These are phyloP conservation scores for Heterobasidion occidentale DNA, from an alignment of 1,284 basidiomycete genomes.

Conservation along the genomic window DNA sequence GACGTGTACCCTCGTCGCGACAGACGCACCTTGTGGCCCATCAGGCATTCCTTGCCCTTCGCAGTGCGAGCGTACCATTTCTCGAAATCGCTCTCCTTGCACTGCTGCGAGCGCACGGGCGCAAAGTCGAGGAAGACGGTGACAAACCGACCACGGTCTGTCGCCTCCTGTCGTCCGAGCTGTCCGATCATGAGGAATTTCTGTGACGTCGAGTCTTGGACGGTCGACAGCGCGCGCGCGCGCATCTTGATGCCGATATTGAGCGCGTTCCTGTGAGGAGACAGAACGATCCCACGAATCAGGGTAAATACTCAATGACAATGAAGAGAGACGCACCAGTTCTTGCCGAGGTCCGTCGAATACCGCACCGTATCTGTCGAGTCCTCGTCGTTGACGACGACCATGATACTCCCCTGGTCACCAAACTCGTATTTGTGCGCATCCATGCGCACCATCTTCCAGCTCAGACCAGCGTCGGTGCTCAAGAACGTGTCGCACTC, in stretches of 20 bases:
- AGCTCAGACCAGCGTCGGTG: conserved; percentile 82
- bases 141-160: conserved; percentile 56
- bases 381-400: conserved; percentile 85
- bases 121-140: conserved; percentile 84
- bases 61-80: conserved; percentile 77
- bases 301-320: background rate
- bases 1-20: background rate
- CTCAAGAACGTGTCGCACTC: conserved; percentile 93
- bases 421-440: conserved; percentile 97
- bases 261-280: conserved; percentile 52
- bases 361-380: conserved; percentile 70
- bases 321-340: conserved; percentile 53
- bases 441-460: conserved; percentile 71
- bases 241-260: conserved; percentile 68
- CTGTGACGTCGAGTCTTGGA: conserved; percentile 90
- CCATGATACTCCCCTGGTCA: conserved; percentile 79
- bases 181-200: conserved; percentile 86
- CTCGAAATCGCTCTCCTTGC: conserved; percentile 74
- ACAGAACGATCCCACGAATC: background rate
- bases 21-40: conserved; percentile 81
- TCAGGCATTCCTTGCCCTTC: conserved; percentile 72
- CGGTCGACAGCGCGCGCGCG: conserved; percentile 72
- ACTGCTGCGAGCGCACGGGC: conserved; percentile 61
- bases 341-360: conserved; percentile 79
- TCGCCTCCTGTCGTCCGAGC: conserved; percentile 58